A percentile compares a stretch with the other conserved stretches of the same genome.
Conservation (phyloP, 257 asterid species). For the Przewalskia tangutica region DNA sequence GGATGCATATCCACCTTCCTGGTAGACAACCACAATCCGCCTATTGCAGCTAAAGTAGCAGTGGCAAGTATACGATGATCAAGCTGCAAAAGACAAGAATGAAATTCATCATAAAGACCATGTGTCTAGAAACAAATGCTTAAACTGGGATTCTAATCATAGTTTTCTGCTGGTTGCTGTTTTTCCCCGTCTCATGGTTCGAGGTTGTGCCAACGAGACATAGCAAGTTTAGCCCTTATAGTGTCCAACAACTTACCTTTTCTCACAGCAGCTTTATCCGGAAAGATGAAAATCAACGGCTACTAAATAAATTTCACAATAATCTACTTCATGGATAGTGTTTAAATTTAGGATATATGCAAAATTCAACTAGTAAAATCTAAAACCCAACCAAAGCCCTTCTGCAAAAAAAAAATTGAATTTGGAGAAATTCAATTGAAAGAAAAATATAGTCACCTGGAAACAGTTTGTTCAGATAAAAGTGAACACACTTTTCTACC, state of each 20-base stretch:
- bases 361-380: not conserved
- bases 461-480: not conserved
- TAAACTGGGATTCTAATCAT: not conserved
- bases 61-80: slow-evolving; percentile 96
- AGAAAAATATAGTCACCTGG: not conserved
- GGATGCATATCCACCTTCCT: slow-evolving; percentile 78
- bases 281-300: not conserved
- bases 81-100: slow-evolving; percentile 32
- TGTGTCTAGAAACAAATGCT: not conserved
- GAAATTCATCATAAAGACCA: not conserved
- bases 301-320: not conserved
- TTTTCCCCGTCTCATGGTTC: too few relatives aligned
- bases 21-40: slow-evolving; percentile 68
- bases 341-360: not conserved
- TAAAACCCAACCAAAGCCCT: not conserved
- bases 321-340: not conserved
- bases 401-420: not conserved
- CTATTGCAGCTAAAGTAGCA: slow-evolving; percentile 58
- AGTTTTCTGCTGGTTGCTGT: not conserved
- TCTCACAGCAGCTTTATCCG: not conserved
- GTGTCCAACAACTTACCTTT: not conserved
- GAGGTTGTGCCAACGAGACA: not conserved
- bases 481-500: not conserved
- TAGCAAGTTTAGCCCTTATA: not conserved
- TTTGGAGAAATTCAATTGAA: not conserved